Evolutionary conservation across 2,329 filamentous ascomycete genomes (phyloP), one percentile per base, ranked within the genome.

Genomic region (Botrytis fragariae): DNA sequence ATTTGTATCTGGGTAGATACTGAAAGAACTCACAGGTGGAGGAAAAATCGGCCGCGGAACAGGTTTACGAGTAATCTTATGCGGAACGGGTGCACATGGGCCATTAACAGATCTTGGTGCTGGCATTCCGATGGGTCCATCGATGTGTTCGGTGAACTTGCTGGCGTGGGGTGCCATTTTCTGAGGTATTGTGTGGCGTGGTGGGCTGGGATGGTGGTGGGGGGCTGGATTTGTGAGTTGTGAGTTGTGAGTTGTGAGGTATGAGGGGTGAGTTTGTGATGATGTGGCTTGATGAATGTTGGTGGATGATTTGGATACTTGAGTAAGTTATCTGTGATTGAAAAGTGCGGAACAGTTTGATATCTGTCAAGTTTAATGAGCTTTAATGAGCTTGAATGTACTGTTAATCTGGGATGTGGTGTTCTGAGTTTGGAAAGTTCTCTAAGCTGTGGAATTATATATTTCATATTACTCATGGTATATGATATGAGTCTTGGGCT

Each of bases 361-460:
- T 54, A n/a, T n/a, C 5, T 0, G 2, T 51, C 2, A 14, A n/a
- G 25, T 51, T 51, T 25, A 22, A 51, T 16, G 39, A 39, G 39
- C 42, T 7, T 44, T 4, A 18, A 44, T 20, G 12, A n/a, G 20
- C 0, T n/a, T 16, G 25, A 54, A 54, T 3, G 5, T n/a, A n/a
- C 12, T 6, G 9, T 16, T 22, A 16, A n/a, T 16, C 12, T 7
- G 0, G 5, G 12, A n/a, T 54, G 48, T n/a, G 0, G 2, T 16
- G 4, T 7, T 54, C 12, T 54, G 48, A n/a, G 25, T n/a, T 54
- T 5, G 12, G 25, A 3, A 54, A 14, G 4, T n/a, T 54, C 48
- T 6, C 22, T 25, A n/a, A 54, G 25, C 12, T n/a, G 48, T 54
- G 9, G 25, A 7, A n/a, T 54, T 54, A 16, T n/a, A 8, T 16